phyloP scores from a whole-genome alignment of 2,329 filamentous ascomycete species.

The Aspergillus neoniger region DNA sequence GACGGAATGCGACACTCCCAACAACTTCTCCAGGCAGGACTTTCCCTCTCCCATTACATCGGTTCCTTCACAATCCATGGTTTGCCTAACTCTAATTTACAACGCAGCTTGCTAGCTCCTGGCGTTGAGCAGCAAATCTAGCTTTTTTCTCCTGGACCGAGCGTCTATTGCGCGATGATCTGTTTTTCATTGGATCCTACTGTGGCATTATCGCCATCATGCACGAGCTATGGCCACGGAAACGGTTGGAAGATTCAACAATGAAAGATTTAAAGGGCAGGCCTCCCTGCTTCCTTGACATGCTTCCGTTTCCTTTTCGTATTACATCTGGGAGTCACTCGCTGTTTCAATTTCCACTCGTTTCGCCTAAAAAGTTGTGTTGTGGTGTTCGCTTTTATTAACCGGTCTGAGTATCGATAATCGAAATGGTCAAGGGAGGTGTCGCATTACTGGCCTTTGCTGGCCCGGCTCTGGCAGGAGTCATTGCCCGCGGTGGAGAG shows the following conservation, averaged over 20 bases:
- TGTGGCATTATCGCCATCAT: constrained; percentile 28
- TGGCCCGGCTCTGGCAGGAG: constrained; percentile 38
- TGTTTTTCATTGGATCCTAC: constrained; percentile 30
- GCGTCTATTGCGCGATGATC: constrained; percentile 6
- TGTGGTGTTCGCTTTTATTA: constrained; percentile 19
- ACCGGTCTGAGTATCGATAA: constrained; percentile 15
- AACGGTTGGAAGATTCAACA: constrained; percentile 11
- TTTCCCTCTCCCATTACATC: constrained; percentile 12
- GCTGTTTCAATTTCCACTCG: constrained; percentile 27
- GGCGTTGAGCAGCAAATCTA: constrained; percentile 5
- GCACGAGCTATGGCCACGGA: constrained; percentile 18
- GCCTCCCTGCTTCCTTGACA: constrained; percentile 8
- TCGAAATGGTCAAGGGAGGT: constrained; percentile 40
- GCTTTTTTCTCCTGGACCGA: constrained; percentile 15
- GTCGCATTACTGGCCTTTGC: constrained; percentile 39
- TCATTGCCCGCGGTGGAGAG: constrained; percentile 26
- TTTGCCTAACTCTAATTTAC: constrained; percentile 3
- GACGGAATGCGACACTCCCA: constrained; percentile 31
- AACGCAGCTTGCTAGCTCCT: constrained; percentile 19
- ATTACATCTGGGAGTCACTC: constrained; percentile 25
- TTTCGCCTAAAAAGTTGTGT: constrained; percentile 20
- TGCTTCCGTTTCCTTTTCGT: constrained; percentile 14
- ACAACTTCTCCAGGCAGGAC: constrained; percentile 10
- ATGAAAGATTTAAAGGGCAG: constrained; percentile 30
- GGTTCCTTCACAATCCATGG: constrained; percentile 25